Evolutionary conservation across 805 yeast genomes (phyloP).

Genomic region (Candida gorgasii): DNA sequence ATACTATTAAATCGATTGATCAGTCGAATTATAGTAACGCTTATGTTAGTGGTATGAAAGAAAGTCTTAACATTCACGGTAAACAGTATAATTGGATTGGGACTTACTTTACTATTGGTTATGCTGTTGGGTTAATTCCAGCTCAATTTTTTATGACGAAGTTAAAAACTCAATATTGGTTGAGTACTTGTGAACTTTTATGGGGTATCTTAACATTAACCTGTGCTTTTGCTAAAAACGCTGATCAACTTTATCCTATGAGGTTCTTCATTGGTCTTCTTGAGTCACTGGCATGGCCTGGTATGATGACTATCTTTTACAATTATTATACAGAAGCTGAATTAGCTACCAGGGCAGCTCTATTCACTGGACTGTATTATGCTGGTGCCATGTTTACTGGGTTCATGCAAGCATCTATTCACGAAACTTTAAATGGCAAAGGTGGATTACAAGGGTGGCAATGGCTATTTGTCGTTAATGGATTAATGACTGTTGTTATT

Average conservation of each 20-base stretch:
- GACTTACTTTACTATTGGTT: conserved; percentile 57
- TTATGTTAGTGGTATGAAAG: conserved; percentile 63
- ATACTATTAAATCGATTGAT: conserved; percentile 16
- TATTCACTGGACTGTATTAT: conserved; percentile 14
- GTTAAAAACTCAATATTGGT: conserved; percentile 29
- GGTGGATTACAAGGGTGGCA: conserved; percentile 46
- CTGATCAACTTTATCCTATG: conserved; percentile 56
- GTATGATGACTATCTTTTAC: conserved; percentile 19
- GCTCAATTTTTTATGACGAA: conserved; percentile 18
- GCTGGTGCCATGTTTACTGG: conserved; percentile 18
- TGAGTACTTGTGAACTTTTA: conserved; percentile 32
- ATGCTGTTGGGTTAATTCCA: conserved; percentile 43
- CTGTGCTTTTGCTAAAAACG: conserved; percentile 30
- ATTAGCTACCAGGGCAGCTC: conserved; percentile 20
- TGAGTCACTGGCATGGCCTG: conserved; percentile 24
- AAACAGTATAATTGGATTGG: conserved; percentile 47
- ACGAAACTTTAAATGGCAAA: conserved; percentile 32
- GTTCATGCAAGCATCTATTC: conserved; percentile 23
- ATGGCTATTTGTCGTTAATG: conserved; percentile 45
- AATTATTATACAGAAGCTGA: conserved; percentile 23
- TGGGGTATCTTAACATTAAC: conserved; percentile 41
- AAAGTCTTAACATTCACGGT: conserved; percentile 49
- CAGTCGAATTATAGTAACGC: conserved; percentile 59
- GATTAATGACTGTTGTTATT: conserved; percentile 33
- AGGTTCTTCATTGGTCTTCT: conserved; percentile 50